Percentiles rank a stretch among this genome's conserved stretches.
Conservation (phyloP, 75 land plant genomes). For the Larix kaempferi region DNA sequence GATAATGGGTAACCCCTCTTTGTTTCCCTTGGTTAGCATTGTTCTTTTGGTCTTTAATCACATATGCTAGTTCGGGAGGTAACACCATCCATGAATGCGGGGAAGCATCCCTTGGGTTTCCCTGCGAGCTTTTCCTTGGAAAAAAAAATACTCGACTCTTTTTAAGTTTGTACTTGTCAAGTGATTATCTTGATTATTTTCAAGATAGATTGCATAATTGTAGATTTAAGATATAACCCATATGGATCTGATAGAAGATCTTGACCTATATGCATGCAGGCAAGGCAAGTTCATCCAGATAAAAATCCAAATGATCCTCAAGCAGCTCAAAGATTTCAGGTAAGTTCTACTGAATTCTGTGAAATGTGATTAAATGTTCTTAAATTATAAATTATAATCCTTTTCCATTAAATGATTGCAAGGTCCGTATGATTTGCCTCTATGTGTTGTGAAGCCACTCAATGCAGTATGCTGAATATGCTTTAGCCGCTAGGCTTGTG, state of each 20-base stretch:
- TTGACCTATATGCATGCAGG: slow-evolving; percentile 29
- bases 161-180: too few species aligned
- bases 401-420: not conserved
- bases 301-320: slow-evolving; percentile 80
- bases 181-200: too few species aligned
- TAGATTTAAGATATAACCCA: not conserved
- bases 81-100: too few species aligned
- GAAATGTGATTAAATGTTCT: not conserved
- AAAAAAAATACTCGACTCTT: too few species aligned
- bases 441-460: slow-evolving; percentile 1
- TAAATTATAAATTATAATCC: not conserved
- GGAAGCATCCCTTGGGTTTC: too few species aligned
- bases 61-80: too few species aligned
- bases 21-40: too few species aligned
- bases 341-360: slow-evolving; percentile 1
- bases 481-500: not conserved
- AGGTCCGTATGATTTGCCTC: not conserved
- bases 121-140: too few species aligned
- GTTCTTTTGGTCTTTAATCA: too few species aligned
- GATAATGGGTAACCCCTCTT: too few species aligned
- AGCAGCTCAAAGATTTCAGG: slow-evolving; percentile 50
- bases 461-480: not conserved
- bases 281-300: slow-evolving; percentile 78
- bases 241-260: not conserved
- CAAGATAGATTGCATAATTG: not conserved